phyloP scores from a whole-genome alignment of 805 yeast genomes.

The Brettanomyces sp. region DNA sequence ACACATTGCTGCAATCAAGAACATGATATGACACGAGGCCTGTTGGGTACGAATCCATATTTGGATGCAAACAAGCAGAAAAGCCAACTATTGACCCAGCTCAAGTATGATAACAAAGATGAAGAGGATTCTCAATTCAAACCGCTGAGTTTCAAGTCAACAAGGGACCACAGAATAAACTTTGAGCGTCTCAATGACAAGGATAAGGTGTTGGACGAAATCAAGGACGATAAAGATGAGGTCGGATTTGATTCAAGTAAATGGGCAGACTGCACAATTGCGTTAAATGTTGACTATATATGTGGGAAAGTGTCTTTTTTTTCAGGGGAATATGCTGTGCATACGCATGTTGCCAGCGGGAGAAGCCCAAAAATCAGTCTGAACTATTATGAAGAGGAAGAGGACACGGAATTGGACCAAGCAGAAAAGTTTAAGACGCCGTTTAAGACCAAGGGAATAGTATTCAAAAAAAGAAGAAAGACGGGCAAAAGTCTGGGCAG shows the following conservation, averaged over 20 bases:
- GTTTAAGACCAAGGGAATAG: not conserved
- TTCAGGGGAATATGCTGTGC: too few species aligned
- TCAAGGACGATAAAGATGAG: slow-evolving; percentile 6
- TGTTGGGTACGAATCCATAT: not conserved
- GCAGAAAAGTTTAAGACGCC: not conserved
- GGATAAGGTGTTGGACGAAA: slow-evolving; percentile 4
- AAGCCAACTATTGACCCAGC: not conserved
- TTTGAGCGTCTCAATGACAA: slow-evolving; percentile 12
- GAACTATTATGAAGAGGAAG: slow-evolving; percentile 13
- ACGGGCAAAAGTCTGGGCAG: not conserved
- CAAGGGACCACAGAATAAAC: slow-evolving; percentile 11
- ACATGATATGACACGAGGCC: too few species aligned
- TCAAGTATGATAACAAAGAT: not conserved
- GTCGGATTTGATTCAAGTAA: not conserved
- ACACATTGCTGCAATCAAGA: too few species aligned
- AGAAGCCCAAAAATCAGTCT: slow-evolving; percentile 3
- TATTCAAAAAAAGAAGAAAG: slow-evolving; percentile 1
- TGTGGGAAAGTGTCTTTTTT: too few species aligned
- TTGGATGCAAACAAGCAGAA: not conserved
- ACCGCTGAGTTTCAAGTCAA: slow-evolving; percentile 12
- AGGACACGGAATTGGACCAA: not conserved
- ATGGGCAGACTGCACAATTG: not conserved
- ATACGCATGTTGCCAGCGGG: too few species aligned
- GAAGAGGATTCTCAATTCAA: slow-evolving; percentile 2
- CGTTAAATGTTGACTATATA: not conserved